Evolutionary conservation across 2,329 filamentous ascomycete genomes (phyloP), one percentile per base, ranked within the genome.

Genomic region (Passalora sequoiae): DNA sequence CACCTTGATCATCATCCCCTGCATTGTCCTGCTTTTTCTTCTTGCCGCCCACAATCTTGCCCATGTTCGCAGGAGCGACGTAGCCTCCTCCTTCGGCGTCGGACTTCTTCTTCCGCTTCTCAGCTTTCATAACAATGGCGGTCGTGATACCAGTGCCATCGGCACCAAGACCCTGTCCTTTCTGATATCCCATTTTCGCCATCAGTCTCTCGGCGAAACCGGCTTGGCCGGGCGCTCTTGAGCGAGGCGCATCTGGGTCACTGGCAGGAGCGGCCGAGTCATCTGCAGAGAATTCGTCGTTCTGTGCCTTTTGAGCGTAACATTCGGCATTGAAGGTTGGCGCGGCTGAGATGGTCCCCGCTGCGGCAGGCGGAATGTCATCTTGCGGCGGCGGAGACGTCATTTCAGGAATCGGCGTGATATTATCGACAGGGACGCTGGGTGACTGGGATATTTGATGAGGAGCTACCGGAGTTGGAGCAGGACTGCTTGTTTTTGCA

Each of bases 111-210:
- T 87, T 86, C 22, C 84, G 77, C 69, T 92, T 94, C 57, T 92
- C 83, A n/a, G 91, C 77, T 57, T 95, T 80, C 19, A 91, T 85
- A 35, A 81, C 80, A 3, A 98, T 71, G 4, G 89, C 86, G 16
- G 89, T 86, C 41, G 87, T 75, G 57, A 98, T 96, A 48, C 92
- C 92, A 17, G 81, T 80, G 22, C 80, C 81, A 50, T 83, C 78
- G 12, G 87, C 89, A 54, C 92, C 92, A 3, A 98, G 78, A 15
- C 92, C 92, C 50, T 83, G 77, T 17, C 92, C 92, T 59, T 89
- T 84, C 25, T 81, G 83, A 86, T 89, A 97, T 43, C 92, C 92
- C 68, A 95, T 92, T 63, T 96, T 97, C 49, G 80, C 78, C 80
- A 98, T 88, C 43, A 97, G 77, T 24, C 89, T 84, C 54, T 89